A percentile compares a stretch with the other conserved stretches of the same genome.
Evolutionary conservation across 345 rosid genomes (phyloP).

Genomic region (Turritis glabra): DNA sequence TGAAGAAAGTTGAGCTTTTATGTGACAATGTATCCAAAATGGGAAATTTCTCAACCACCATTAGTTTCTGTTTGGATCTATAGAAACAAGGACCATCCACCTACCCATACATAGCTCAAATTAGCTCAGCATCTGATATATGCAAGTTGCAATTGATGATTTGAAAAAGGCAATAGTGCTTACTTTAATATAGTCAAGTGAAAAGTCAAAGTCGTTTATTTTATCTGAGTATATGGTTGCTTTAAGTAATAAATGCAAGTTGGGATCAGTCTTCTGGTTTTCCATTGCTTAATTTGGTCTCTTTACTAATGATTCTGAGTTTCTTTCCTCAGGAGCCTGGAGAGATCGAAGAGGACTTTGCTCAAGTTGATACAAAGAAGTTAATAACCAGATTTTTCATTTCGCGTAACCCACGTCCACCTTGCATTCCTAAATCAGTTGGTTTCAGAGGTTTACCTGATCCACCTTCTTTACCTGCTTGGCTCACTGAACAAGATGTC

Average conservation of each 20-base stretch:
- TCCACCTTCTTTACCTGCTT: slow-evolving; percentile 54
- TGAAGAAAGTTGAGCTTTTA: not conserved
- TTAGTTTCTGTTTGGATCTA: not conserved
- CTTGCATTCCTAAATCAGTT: slow-evolving; percentile 53
- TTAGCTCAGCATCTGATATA: not conserved
- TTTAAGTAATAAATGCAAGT: not conserved
- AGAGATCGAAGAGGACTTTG: slow-evolving; percentile 72
- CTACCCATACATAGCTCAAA: slow-evolving; percentile 6
- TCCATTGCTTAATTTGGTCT: not conserved
- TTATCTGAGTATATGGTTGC: slow-evolving; percentile 1
- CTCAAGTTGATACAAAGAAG: slow-evolving; percentile 53
- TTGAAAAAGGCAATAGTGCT: not conserved
- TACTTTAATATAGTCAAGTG: not conserved
- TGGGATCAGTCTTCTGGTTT: slow-evolving; percentile 8
- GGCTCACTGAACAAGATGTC: slow-evolving; percentile 75
- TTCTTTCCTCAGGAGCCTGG: slow-evolving; percentile 58
- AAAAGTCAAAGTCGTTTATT: slow-evolving; percentile 16
- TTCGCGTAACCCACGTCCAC: slow-evolving; percentile 50
- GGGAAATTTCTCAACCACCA: not conserved
- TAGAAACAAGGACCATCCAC: not conserved
- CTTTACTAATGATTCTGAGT: slow-evolving; percentile 12
- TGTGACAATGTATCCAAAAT: slow-evolving; percentile 3
- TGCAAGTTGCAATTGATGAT: not conserved
- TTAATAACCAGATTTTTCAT: slow-evolving; percentile 48
- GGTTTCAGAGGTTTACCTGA: slow-evolving; percentile 60